phyloP scores from a whole-genome alignment of 108 stramenopile species.

The Discostella pseudostelligera region DNA sequence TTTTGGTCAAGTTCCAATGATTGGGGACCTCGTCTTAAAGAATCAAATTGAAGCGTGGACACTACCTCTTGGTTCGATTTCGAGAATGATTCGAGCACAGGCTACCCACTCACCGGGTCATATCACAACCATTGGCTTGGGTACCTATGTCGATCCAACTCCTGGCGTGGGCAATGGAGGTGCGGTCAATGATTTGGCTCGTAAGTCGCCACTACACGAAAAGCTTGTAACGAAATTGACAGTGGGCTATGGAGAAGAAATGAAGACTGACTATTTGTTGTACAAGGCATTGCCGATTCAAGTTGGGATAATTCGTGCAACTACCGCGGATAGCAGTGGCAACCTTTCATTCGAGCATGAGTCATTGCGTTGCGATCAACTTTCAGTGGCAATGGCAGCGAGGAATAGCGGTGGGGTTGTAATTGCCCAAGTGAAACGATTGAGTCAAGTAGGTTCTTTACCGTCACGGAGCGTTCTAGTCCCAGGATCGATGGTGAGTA shows the following conservation, averaged over 20 bases:
- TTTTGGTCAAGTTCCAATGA: constrained; percentile 72
- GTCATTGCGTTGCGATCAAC: constrained; percentile 63
- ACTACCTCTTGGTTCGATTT: constrained; percentile 74
- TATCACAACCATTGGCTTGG: constrained; percentile 75
- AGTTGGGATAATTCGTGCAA: constrained; percentile 78
- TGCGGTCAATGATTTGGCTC: constrained; percentile 58
- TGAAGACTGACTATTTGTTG: constrained; percentile 53
- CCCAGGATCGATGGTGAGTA: constrained; percentile 59
- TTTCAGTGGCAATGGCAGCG: constrained; percentile 68
- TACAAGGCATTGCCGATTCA: constrained; percentile 82
- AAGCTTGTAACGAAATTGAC: constrained; percentile 54
- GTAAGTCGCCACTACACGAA: constrained; percentile 45
- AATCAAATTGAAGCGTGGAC: constrained; percentile 79
- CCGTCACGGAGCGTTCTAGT: constrained; percentile 57
- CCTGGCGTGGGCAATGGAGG: constrained; percentile 50
- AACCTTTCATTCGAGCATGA: constrained; percentile 80
- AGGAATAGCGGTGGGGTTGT: constrained; percentile 71
- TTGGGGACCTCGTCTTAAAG: constrained; percentile 55
- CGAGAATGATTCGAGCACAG: constrained; percentile 78
- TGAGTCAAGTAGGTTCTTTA: constrained; percentile 60
- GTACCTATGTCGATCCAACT: constrained; percentile 78
- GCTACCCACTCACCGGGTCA: constrained; percentile 81
- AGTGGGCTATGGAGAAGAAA: constrained; percentile 34
- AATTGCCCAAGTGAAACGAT: constrained; percentile 77
- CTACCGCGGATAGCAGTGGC: constrained; percentile 73